Base-by-base conservation (phyloP, 2,329 filamentous ascomycete genomes). In the Mycosphaerella sp. region DNA sequence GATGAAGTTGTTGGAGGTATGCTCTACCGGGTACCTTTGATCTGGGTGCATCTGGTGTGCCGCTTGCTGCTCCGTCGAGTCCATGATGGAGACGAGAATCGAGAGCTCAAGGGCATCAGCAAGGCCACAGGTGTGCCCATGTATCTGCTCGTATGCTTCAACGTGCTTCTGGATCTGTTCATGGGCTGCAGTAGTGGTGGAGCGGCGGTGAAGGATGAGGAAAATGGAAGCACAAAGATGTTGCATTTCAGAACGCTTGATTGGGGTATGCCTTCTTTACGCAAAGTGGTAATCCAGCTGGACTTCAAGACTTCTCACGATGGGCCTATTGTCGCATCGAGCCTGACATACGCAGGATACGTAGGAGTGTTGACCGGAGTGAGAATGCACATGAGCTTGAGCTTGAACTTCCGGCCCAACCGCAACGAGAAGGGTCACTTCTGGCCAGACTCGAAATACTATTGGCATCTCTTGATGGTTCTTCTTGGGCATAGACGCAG, bases 181-280 rank as follows among this genome's bases (percentile, higher is more conserved):
- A 77, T 86, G 69, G 83, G 83, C 2, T 86, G 84, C 64, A 85
- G 83, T 1, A 84, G 80, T 56, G 80, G 80, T 21, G 80, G 74
- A 12, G 70, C 71, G 5, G 57, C 66, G 34, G 64, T 71, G 7
- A 56, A 60, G 32, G 64, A 63, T 21, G 57, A 49, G 9, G 58
- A 60, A 2, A 45, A 49, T n/a, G 42, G 53, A 12, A 59, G 48
- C 58, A 56, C 60, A 17, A 67, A 70, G 36, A 75, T 82, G 70
- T 62, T 81, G 57, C 80, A 82, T 65, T 82, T 81, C 59, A 71
- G 80, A 12, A 80, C 78, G 2, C 58, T 77, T 40, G 75, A 78
- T 56, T 77, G 74, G 74, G 71, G 64, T 1, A 76, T 76, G 73
- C 69, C 73, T 53, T 59, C 58, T 2, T 61, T 77, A n/a, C 67